Evolutionary conservation across 1,139 yeast species (phyloP), one percentile per base, ranked within the genome.

Genomic region (Debaryomycetaceae sp.): DNA sequence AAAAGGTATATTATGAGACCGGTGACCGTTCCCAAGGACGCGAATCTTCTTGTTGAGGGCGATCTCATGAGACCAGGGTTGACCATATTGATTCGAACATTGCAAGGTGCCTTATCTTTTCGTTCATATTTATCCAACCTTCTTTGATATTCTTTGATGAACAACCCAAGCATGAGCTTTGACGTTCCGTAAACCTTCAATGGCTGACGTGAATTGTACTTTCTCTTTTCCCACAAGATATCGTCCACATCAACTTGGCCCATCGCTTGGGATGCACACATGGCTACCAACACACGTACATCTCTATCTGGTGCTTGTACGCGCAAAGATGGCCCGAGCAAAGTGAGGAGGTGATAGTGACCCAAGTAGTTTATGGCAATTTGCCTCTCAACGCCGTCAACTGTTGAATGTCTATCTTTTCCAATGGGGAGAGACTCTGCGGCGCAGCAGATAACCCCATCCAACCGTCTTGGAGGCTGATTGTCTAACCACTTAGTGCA

Each of bases 401-500:
- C 62, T 2, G 95, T 81, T 7, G 82, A 74, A 46, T 78, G 79
- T 47, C 97, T 75, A 9, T 75, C 67, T 43, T 68, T 69, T 13
- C 83, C 81, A 36, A 80, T 71, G 0, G 99, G 98, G 42, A 83
- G 68, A 48, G 84, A 74, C 44, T 88, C 91, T 8, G 89, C 93
- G 1, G 97, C 97, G 66, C 91, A 83, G 58, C 96, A 87, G 5
- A 93, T 65, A 14, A 93, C 78, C 48, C 95, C 96, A 62, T 93
- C 99, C 44, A 93, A 70, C 46, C 99, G 67, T 54, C 99, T 75
- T 6, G 97, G 95, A 1, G 97, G 96, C 36, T 83, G 72, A 59
- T 87, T 90, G 63, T 93, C 96, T 48, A 93, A 73, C 98, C 98
- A 93, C 51, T 76, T 83, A 1, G 99, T 91, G 29, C 97, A 97